A percentile compares a stretch with the other conserved stretches of the same genome.
phyloP scores from a whole-genome alignment of 306 rosid species.

The Cajanus cajan region DNA sequence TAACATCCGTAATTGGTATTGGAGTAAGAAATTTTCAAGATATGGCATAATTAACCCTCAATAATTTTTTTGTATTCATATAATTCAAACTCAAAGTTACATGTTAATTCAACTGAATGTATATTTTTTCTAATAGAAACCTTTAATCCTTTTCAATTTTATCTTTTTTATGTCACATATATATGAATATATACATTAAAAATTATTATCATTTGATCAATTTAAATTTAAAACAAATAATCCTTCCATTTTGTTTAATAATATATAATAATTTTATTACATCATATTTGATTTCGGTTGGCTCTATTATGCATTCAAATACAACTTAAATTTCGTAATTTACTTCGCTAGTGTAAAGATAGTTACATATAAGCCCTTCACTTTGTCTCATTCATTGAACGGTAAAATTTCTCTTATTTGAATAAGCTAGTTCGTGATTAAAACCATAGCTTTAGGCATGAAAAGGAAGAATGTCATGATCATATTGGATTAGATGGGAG shows the following conservation, averaged over 20 bases:
- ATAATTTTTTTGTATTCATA: no score
- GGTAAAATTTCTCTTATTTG: conserved; percentile 9
- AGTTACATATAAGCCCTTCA: not conserved
- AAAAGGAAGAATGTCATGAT: conserved; percentile 18
- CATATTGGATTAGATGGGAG: conserved; percentile 3
- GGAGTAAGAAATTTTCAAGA: no score
- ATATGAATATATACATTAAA: no score
- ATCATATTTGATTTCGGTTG: not conserved
- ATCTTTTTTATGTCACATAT: no score
- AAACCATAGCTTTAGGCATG: not conserved
- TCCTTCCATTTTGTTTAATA: not conserved
- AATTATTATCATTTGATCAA: not conserved
- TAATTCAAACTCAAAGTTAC: no score
- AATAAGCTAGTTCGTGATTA: conserved; percentile 4
- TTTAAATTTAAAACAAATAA: not conserved
- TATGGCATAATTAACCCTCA: no score
- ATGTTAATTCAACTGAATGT: no score
- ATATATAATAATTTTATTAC: not conserved
- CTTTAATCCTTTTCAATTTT: no score
- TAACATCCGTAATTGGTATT: no score
- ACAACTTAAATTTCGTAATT: not conserved
- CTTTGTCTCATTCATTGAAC: not conserved
- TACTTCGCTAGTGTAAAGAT: not conserved
- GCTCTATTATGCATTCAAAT: not conserved
- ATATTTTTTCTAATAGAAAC: no score